Evolutionary conservation across 73 alveolate genomes (phyloP), one percentile per base, ranked within the genome.

Genomic region (Tetrahymena thermophila): DNA sequence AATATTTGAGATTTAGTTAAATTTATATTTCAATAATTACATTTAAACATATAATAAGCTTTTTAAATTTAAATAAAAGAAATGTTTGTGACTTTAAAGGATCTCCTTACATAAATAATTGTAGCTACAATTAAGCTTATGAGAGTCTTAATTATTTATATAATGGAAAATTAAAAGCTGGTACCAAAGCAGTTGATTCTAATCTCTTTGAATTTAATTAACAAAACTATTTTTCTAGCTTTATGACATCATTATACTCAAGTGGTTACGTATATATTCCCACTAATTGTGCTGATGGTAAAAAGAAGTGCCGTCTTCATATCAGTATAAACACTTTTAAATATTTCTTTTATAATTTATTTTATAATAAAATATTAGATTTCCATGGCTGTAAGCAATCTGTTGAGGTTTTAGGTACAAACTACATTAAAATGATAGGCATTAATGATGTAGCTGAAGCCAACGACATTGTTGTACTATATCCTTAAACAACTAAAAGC

Each of bases 331-430:
- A 55, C 94, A 21, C 96, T 94, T 85, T 94, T n/a, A 19, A 71
- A 71, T 11, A 19, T 25, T 6, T 71, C 17, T 25, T 71, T 71
- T 8, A 17, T 71, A 71, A 28, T 71, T 31, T 71, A 25, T 25
- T 28, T 71, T 25, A 19, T n/a, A 71, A 40, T 40, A 40, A 25
- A 71, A 11, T 25, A 71, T 71, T 71, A 19, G 97, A 96, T 25
- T 96, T 96, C 93, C 98, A 96, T 94, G 98, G 98, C 15, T 96
- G 98, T 95, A 16, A 56, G 31, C 94, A 95, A 84, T 50, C 96
- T 25, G 85, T 34, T 35, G 85, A 85, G 35, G 71, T 25, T 16
- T 93, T 96, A 37, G 94, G 85, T 34, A 85, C 43, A 35, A 84
- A 43, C 25, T 96, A 94, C 85, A 96, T 95, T 13, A 96, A 25